Base-by-base conservation (phyloP, 768 basidiomycete species). In the Amyloporia xantha region DNA sequence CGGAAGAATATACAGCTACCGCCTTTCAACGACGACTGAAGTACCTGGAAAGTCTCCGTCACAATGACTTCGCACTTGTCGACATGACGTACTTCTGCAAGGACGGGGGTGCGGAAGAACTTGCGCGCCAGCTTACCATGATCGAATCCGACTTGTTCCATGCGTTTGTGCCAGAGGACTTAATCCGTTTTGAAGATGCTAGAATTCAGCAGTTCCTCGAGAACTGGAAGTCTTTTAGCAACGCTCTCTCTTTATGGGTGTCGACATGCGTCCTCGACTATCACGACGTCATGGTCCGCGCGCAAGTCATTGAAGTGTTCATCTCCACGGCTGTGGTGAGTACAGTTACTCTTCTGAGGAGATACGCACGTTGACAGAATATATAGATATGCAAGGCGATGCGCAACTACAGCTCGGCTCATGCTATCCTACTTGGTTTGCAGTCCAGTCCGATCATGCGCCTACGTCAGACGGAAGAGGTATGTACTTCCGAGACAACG, bases 71-170 rank as follows among this genome's bases (percentile, higher is more conserved):
- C 30, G 15, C 7, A 7, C 30, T 27, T 30, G 64, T 63, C 28
- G 59, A 66, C 19, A 54, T 72, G 19, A 42, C 65, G 27, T 53
- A 55, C 36, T 74, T 78, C 50, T 53, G 71, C 38, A 62, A 60
- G 39, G 44, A 59, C 0, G 53, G 57, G 1, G 76, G 76, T 1
- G 60, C 66, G 19, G 66, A 71, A 36, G 70, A 73, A 52, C 57
- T 81, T 23, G 72, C 73, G 1, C 66, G 67, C 2, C 75, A 77
- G 56, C 62, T 79, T 15, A 78, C 76, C 4, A 60, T 76, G 35
- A 66, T 75, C 62, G 76, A 76, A 56, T 64, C 64, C 2, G 63
- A 67, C 49, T 59, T 74, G 19, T 77, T 71, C 55, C 61, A 66
- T 44, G 53, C 57, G 6, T 67, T 77, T 44, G 55, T 56, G 9